Conservation (phyloP, 2,329 filamentous ascomycete species). For the Phaeosphaeriaceae sp. region DNA sequence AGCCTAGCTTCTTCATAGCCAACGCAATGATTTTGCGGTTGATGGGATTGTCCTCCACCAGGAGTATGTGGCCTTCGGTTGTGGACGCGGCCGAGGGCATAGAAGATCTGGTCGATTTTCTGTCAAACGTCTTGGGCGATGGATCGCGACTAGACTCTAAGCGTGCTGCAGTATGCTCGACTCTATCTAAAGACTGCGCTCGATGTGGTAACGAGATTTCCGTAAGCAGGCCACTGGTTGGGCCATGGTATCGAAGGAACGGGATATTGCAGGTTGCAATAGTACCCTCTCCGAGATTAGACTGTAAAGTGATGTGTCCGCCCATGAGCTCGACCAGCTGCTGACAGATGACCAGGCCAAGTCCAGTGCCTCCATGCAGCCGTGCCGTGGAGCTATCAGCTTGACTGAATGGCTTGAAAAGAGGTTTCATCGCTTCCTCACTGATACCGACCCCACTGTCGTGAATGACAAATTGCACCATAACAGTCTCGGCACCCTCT, state of each 20-base stretch:
- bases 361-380: conserved; percentile 44
- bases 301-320: conserved; percentile 43
- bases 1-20: conserved; percentile 25
- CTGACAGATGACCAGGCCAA: conserved; percentile 47
- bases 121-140: not conserved
- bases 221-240: not conserved
- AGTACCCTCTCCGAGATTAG: conserved; percentile 62
- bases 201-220: not conserved
- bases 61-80: conserved; percentile 23
- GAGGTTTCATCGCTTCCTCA: conserved; percentile 29
- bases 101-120: not conserved
- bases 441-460: conserved; percentile 43
- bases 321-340: conserved; percentile 45
- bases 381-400: conserved; percentile 23
- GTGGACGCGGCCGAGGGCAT: not conserved
- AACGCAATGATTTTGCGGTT: conserved; percentile 40
- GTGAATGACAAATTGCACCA: conserved; percentile 30
- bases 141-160: too few relatives aligned
- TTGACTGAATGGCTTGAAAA: conserved; percentile 26
- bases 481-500: conserved; percentile 29
- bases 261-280: conserved; percentile 74
- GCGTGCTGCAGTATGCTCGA: not conserved
- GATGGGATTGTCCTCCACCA: conserved; percentile 46
- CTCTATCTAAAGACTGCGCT: not conserved
- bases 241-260: conserved; percentile 4